Conservation (phyloP, 2,329 filamentous ascomycete genomes). For the Hysterium pulicare region DNA sequence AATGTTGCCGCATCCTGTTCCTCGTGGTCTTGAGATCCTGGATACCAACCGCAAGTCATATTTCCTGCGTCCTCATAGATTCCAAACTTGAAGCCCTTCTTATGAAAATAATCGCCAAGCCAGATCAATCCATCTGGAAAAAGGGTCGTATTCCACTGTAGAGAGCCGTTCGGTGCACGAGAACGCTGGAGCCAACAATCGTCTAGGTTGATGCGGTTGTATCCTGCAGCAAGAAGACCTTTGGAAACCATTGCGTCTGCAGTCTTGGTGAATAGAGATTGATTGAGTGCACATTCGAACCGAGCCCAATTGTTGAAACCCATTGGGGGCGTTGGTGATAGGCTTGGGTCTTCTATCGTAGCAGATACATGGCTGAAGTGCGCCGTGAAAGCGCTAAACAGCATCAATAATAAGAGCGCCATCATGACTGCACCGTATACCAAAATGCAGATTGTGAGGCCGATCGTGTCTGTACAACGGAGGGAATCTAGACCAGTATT, state of each 20-base stretch:
- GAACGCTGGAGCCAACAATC: conserved; percentile 44
- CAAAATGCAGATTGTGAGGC: too few relatives aligned
- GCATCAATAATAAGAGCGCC: conserved; percentile 7
- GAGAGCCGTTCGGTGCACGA: conserved; percentile 36
- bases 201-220: conserved; percentile 44
- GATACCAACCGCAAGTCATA: conserved; percentile 44
- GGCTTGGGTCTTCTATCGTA: conserved; percentile 11
- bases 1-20: conserved; percentile 42
- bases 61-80: conserved; percentile 48
- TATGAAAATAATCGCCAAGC: conserved; percentile 39
- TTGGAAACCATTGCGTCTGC: conserved; percentile 45
- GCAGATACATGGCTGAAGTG: conserved; percentile 4
- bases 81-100: conserved; percentile 43
- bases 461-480: too few relatives aligned
- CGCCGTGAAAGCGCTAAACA: conserved; percentile 9
- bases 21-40: conserved; percentile 42
- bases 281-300: conserved; percentile 41
- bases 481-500: too few relatives aligned
- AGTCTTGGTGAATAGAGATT: conserved; percentile 47
- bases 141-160: conserved; percentile 41
- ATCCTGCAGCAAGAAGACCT: conserved; percentile 40
- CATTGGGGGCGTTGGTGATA: conserved; percentile 42
- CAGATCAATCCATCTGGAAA: conserved; percentile 46
- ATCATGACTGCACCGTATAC: conserved; percentile 5
- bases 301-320: conserved; percentile 53